Evolutionary conservation across 495 filamentous ascomycete genomes (phyloP), one percentile per base, ranked within the genome.

Genomic region (Ascodesmis nigricans): DNA sequence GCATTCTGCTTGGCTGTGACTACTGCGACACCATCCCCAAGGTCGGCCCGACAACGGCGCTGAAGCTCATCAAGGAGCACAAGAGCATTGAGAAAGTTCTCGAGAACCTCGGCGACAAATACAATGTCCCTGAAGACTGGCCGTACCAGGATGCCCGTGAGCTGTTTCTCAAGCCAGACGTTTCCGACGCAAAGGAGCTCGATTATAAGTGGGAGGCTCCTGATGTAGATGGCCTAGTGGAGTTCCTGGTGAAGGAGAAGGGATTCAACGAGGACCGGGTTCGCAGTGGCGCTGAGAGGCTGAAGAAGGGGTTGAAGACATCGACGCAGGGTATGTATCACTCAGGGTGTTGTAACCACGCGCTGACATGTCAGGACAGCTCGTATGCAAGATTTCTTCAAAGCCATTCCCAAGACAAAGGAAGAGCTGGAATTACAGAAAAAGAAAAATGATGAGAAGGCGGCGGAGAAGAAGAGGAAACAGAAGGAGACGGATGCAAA

Each of bases 141-240:
- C 82, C 84, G 0, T 99, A 69, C 49, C 61, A 75, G 49, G 90
- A 95, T 45, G 90, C 87, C 8, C 76, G 87, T 8, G 71, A 78
- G 6, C 69, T 99, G 15, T 95, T 99, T 61, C 63, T 83, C 50
- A 61, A 78, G 31, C 87, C 87, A 0, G 79, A 91, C 47, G 81
- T 93, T 9, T 80, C 81, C 15, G 74, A 81, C 43, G 64, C 91
- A 44, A 70, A 76, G 3, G 72, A 77, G 22, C 92, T 81, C 52
- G 83, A 95, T 44, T 92, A 95, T 61, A 91, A 91, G 56, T 99
- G 87, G 87, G 78, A 92, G 18, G 72, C 70, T 16, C 90, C 87
- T 2, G 78, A 99, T 46, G 60, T 83, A 3, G 82, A 93, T 3
- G 83, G 78, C 0, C 63, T 99, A 1, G 61, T 95, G 10, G 64